Evolutionary conservation across 2,329 filamentous ascomycete species (phyloP), one percentile per base, ranked within the genome.

Genomic region (Paecilomyces formosus): DNA sequence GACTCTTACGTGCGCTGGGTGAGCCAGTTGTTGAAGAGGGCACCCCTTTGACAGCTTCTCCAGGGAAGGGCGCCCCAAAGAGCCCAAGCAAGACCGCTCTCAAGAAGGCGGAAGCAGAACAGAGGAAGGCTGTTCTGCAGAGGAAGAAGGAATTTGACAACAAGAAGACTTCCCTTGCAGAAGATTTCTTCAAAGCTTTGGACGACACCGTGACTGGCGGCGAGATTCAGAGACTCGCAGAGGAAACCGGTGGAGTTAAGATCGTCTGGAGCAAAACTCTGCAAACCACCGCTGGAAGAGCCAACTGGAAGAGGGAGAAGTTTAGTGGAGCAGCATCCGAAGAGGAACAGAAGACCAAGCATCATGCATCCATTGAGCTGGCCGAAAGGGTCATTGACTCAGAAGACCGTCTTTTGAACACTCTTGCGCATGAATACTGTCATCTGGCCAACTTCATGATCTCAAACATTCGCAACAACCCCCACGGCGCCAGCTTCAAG

Each of bases 391-490:
- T 97, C 53, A 92, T 97, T 61, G 86, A 91, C 69, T 83, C 88
- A 67, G 85, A 89, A 64, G 75, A 88, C 59, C 85, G 90, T 2
- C 82, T 97, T 1, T 81, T 94, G 62, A 97, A 97, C 72, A 92
- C 94, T 0, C 77, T 97, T n/a, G 91, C 93, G 0, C 94, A 99
- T 72, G 94, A 99, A 68, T 97, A 94, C 77, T 97, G 94, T 72
- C 94, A 99, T 70, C 78, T 97, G 1, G 88, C 90, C 51, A 96
- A 92, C 67, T 97, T 93, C 73, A 95, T 97, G 85, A 79, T 97
- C 62, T 87, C 82, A 54, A 85, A 87, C 35, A 78, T 92, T 35
- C 87, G 84, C 51, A 86, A 85, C 58, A 87, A 89, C 61, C 90
- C 92, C 0, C 92, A 97, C 70, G 92, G 92, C 22, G 81, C 83